Base-by-base conservation (phyloP, 2,329 filamentous ascomycete species). In the Emergomyces orientalis region DNA sequence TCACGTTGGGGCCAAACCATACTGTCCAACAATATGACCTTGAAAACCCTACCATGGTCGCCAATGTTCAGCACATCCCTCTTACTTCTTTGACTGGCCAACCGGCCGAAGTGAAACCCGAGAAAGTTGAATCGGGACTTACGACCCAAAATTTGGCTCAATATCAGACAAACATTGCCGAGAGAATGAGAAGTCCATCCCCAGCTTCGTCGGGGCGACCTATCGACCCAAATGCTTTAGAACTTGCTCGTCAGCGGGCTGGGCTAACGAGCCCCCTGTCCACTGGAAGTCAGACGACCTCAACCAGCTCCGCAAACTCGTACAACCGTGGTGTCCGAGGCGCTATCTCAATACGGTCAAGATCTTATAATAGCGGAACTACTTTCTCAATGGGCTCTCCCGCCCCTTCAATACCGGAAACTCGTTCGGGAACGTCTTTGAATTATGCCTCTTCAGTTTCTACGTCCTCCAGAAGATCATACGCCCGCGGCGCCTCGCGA, bases 1-100 rank as follows among this genome's bases (percentile, higher is more conserved):
- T 99, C 76, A 97, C 93, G 0, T 79, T 97, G 22, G 91, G 92
- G 1, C 86, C 88, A 49, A 91, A 93, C 69, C 88, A 93, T 71
- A 94, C 90, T 2, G 88, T 96, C 2, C 93, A 97, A 74, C 94
- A 99, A 74, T 97, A 96, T 72, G 92, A 97, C 72, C 81, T 97
- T 52, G 96, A 95, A 70, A 90, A 89, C 9, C 86, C 88, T 8
- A 84, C 89, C 14, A 85, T 97, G 79, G 89, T 97, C 34, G 87
- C 88, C 65, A 92, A 91, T 72, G 88, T 94, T 14, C 92, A 96
- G 70, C 92, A 97, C 74, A 84, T 88, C 39, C 90, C 91, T 27
- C 86, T 88, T 65, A 81, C 88, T 34, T 82, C 91, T 17, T 89
- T 91, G 37, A 89, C 91, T 0, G 91, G 89, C 0, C 90, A 91